Evolutionary conservation across 1,139 yeast genomes (phyloP).

Genomic region (Pichia sp.): DNA sequence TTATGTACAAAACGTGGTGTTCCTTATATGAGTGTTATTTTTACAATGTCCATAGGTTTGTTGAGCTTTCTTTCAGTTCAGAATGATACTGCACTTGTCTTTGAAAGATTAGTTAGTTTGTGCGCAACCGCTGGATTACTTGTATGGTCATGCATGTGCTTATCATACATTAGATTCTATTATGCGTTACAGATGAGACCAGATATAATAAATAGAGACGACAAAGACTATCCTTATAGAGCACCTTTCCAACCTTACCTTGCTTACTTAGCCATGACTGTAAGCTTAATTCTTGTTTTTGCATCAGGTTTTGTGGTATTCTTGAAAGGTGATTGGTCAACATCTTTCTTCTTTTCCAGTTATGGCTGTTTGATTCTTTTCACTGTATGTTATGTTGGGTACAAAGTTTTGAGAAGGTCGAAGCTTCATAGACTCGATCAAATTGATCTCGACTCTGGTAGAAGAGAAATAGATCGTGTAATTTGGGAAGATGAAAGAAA

Average conservation of each 20-base stretch:
- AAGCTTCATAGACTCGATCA: slow-evolving; percentile 55
- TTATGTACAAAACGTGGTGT: slow-evolving; percentile 59
- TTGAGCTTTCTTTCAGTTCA: slow-evolving; percentile 55
- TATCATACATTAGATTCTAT: slow-evolving; percentile 64
- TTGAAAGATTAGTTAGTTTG: slow-evolving; percentile 55
- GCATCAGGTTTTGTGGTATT: slow-evolving; percentile 69
- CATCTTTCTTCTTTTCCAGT: slow-evolving; percentile 56
- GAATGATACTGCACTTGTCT: slow-evolving; percentile 54
- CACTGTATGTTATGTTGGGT: slow-evolving; percentile 45
- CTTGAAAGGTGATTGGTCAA: slow-evolving; percentile 53
- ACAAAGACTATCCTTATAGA: slow-evolving; percentile 64
- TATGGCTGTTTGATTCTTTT: slow-evolving; percentile 60
- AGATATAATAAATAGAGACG: slow-evolving; percentile 56
- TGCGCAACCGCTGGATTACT: slow-evolving; percentile 66
- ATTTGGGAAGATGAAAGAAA: slow-evolving; percentile 60
- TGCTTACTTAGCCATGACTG: slow-evolving; percentile 59
- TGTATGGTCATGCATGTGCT: slow-evolving; percentile 78
- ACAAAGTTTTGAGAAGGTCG: slow-evolving; percentile 49
- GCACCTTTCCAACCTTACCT: slow-evolving; percentile 73
- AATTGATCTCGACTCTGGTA: slow-evolving; percentile 69
- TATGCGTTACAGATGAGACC: slow-evolving; percentile 61
- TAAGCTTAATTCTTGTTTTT: slow-evolving; percentile 48
- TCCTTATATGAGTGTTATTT: slow-evolving; percentile 63
- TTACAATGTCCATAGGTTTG: slow-evolving; percentile 54
- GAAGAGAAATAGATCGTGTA: slow-evolving; percentile 64